These are phyloP conservation scores for Aspergillus novofumigatus DNA, from an alignment of 2,329 filamentous ascomycete species.

Conservation along the genomic window DNA sequence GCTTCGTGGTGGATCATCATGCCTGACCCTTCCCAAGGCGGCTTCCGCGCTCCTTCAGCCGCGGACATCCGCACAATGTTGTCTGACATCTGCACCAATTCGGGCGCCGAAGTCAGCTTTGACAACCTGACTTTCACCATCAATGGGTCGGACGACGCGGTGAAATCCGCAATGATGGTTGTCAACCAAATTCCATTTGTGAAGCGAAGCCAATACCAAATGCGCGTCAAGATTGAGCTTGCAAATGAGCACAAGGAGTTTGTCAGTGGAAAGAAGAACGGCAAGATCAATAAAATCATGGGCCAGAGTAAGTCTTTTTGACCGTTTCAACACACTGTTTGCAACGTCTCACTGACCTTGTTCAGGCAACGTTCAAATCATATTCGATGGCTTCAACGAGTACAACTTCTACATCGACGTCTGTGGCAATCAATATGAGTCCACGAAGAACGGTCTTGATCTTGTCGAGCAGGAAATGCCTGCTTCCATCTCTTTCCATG, in stretches of 20 bases:
- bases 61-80: slow-evolving; percentile 84
- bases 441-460: slow-evolving; percentile 85
- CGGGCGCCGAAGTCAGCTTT: slow-evolving; percentile 89
- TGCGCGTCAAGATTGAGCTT: slow-evolving; percentile 96
- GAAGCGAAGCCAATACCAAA: slow-evolving; percentile 80
- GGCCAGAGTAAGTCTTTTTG: slow-evolving; percentile 69
- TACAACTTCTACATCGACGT: slow-evolving; percentile 99
- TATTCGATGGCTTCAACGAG: slow-evolving; percentile 98
- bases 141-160: slow-evolving; percentile 91
- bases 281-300: slow-evolving; percentile 99
- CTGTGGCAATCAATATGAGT: slow-evolving; percentile 85
- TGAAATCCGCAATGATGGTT: slow-evolving; percentile 91
- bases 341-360: slow-evolving; percentile 16
- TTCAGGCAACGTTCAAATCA: slow-evolving; percentile 87
- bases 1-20: slow-evolving; percentile 93
- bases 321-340: background rate
- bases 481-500: slow-evolving; percentile 97
- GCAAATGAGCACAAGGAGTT: slow-evolving; percentile 99
- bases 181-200: slow-evolving; percentile 90
- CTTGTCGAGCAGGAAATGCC: slow-evolving; percentile 99
- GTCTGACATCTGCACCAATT: slow-evolving; percentile 92
- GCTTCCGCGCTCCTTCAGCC: slow-evolving; percentile 56
- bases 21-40: slow-evolving; percentile 59
- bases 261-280: slow-evolving; percentile 98
- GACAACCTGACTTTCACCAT: slow-evolving; percentile 92